Base-by-base conservation (phyloP, 306 rosid genomes). In the Fagus crenata region DNA sequence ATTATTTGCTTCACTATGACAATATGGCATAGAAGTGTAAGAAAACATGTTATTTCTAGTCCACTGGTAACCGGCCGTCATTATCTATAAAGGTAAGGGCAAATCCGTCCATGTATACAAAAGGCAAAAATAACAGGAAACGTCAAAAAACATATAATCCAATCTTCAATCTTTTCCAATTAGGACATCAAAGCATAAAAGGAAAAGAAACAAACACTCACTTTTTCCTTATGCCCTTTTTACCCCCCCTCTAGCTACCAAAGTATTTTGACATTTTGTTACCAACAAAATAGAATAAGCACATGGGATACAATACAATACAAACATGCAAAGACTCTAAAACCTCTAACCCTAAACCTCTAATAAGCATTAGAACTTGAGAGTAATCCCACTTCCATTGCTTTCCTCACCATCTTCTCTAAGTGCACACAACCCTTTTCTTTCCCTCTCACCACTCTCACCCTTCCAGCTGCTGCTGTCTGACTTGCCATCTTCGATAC, bases 401-500 rank as follows among this genome's bases (percentile, higher is more conserved):
- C 90, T 92, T 79, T 89, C 92, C 54, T 83, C 93, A 2, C 88
- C 85, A 4, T 83, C 83, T 58, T 88, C 92, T 32, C 86, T 75
- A 7, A 85, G 77, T 0, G 84, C 84, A n/a, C 74, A 81, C 72
- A 95, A 40, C 36, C 90, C 90, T 73, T 88, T 91, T 32, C 88
- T 84, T 69, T 87, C 92, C 33, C 84, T 46, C 49, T 93, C 97
- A 7, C 91, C 90, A 63, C 97, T 96, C 80, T 93, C 99, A 0
- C 85, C 98, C 74, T 90, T 96, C 98, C 98, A 96, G 93, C 99
- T 96, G 70, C 93, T 85, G 78, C 98, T 92, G 28, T 91, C 99
- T 9, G 97, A 96, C 76, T 96, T 96, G 14, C 98, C 98, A 4
- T 92, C 97, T 81, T 92, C 99, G 0, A 92, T 96, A 76, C 99